Conservation (phyloP, 371 early-diverging fungal species). For the Syncephalastrum contaminatum region DNA sequence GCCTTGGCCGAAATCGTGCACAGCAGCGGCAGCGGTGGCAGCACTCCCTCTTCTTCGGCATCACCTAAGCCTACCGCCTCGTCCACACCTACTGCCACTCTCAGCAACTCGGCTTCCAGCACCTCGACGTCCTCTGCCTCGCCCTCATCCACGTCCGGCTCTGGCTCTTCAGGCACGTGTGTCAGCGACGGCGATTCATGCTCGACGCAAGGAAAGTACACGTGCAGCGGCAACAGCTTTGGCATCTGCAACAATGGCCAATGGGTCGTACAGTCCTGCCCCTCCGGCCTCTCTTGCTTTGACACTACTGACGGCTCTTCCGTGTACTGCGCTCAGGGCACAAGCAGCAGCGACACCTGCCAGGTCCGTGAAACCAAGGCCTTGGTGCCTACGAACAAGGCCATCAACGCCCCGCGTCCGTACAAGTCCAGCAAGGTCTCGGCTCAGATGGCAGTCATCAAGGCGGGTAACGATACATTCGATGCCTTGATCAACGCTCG, state of each 20-base stretch:
- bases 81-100: too few species aligned
- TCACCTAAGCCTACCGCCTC: too few species aligned
- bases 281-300: constrained; percentile 9
- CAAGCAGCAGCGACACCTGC: too few species aligned
- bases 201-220: constrained; percentile 12
- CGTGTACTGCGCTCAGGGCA: constrained; percentile 28
- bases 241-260: constrained; percentile 11
- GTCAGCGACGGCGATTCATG: constrained; percentile 16
- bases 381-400: neutral
- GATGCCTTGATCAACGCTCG: constrained; percentile 36
- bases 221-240: constrained; percentile 5
- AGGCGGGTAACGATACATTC: constrained; percentile 16
- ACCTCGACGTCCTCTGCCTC: neutral
- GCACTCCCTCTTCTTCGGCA: too few species aligned
- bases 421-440: constrained; percentile 25
- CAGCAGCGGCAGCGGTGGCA: neutral
- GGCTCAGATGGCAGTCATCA: constrained; percentile 14
- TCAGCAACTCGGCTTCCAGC: too few species aligned
- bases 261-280: constrained; percentile 3
- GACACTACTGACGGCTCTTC: constrained; percentile 31
- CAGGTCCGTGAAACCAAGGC: too few species aligned
- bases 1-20: constrained; percentile 31
- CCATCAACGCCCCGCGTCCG: constrained; percentile 9
- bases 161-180: constrained; percentile 3
- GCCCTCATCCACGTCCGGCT: constrained; percentile 15